A percentile compares a stretch with the other conserved stretches of the same genome.
Evolutionary conservation across 352 stramenopile genomes (phyloP).

Genomic region (Pythium monospermum): DNA sequence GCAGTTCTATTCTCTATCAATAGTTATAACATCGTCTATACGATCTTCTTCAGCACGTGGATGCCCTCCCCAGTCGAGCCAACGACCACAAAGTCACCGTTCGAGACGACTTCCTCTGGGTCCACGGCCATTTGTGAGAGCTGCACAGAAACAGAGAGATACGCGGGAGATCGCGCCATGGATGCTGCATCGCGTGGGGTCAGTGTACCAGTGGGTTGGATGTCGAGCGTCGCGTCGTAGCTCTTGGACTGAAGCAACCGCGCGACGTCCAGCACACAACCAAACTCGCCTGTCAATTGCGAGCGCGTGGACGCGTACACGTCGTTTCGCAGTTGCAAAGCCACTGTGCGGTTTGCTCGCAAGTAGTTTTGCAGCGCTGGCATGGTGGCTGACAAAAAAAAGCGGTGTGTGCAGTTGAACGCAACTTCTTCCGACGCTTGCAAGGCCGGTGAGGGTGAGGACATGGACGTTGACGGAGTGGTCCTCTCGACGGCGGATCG

Average conservation of each 20-base stretch:
- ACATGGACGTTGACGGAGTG: too few relatives aligned
- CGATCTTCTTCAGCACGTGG: constrained; percentile 55
- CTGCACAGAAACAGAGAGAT: constrained; percentile 47
- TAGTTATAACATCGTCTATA: constrained; percentile 5
- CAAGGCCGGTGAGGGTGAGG: too few relatives aligned
- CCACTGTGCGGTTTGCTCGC: constrained; percentile 24
- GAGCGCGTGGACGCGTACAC: constrained; percentile 63
- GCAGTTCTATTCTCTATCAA: background rate
- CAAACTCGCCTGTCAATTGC: constrained; percentile 42
- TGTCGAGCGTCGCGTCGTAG: constrained; percentile 51
- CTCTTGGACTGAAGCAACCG: constrained; percentile 25
- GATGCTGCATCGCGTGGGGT: constrained; percentile 49
- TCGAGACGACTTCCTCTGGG: constrained; percentile 27
- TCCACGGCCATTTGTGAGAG: constrained; percentile 33
- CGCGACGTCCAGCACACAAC: constrained; percentile 32
- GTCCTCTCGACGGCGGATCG: constrained; percentile 49
- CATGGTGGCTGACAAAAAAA: constrained; percentile 39
- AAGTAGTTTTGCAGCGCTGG: constrained; percentile 32
- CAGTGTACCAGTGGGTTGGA: constrained; percentile 29
- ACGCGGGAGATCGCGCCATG: constrained; percentile 34
- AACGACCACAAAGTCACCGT: constrained; percentile 43
- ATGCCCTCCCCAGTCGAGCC: constrained; percentile 37
- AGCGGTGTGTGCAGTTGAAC: constrained; percentile 65
- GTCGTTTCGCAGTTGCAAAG: constrained; percentile 57
- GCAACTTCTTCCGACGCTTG: too few relatives aligned